Conservation (phyloP, 2,329 filamentous ascomycete species). For the Fusarium keratoplasticum region DNA sequence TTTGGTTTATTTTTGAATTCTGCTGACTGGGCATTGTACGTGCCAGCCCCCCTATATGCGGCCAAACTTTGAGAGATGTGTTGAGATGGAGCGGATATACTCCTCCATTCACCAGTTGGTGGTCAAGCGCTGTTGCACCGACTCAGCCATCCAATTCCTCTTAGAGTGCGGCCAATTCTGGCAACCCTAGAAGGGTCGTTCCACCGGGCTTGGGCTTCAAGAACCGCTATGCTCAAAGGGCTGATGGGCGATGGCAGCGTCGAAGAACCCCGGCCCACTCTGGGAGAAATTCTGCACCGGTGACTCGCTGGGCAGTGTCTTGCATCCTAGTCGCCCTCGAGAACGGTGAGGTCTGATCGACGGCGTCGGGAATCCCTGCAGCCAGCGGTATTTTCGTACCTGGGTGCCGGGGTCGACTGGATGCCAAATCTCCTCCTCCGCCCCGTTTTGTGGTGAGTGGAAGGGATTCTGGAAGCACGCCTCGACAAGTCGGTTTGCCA, state of each 20-base stretch:
- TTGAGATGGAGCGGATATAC: background rate
- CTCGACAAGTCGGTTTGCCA: constrained; percentile 31
- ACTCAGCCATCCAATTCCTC: constrained; percentile 12
- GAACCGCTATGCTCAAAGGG: constrained; percentile 35
- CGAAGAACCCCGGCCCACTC: constrained; percentile 31
- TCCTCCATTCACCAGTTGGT: constrained; percentile 4
- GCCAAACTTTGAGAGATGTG: background rate
- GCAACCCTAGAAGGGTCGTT: constrained; percentile 13
- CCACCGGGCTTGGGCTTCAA: constrained; percentile 32
- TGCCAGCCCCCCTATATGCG: background rate
- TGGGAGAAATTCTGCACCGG: constrained; percentile 23
- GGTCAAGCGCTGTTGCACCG: background rate
- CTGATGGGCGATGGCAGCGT: constrained; percentile 20
- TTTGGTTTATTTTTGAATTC: background rate
- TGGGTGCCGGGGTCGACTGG: constrained; percentile 12
- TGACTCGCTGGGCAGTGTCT: constrained; percentile 28
- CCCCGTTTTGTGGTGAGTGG: constrained; percentile 12
- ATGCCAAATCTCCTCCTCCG: constrained; percentile 22
- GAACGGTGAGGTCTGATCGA: constrained; percentile 44
- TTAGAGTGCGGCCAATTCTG: constrained; percentile 20
- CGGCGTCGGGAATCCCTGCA: constrained; percentile 35
- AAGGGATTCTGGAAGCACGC: constrained; percentile 44
- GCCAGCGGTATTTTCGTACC: constrained; percentile 37
- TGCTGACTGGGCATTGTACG: constrained; percentile 1
- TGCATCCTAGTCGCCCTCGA: constrained; percentile 34